Percentiles rank a stretch among this genome's conserved stretches.
phyloP scores from a whole-genome alignment of 192 early-diverging fungal species.

The Backusella psychrophila region DNA sequence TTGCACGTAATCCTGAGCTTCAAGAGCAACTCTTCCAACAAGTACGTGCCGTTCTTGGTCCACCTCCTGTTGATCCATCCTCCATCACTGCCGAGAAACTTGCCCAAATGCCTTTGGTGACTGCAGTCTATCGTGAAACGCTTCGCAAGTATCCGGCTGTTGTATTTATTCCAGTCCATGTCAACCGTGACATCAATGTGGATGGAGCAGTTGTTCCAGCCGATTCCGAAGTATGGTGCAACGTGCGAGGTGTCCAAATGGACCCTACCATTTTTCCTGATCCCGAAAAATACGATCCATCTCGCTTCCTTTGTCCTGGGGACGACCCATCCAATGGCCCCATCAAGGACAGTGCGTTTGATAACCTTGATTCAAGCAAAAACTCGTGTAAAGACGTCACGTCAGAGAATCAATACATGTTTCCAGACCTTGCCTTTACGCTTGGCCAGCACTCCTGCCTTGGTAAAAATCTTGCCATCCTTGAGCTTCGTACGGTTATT shows the following conservation, averaged over 20 bases:
- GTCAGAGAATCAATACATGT: slow-evolving; percentile 16
- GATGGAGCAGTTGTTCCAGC: slow-evolving; percentile 27
- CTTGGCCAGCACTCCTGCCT: slow-evolving; percentile 33
- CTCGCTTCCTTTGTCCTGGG: slow-evolving; percentile 23
- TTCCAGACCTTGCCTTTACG: slow-evolving; percentile 37
- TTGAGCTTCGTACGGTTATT: slow-evolving; percentile 33
- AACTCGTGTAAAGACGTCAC: background rate
- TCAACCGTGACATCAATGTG: slow-evolving; percentile 17
- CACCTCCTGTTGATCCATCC: slow-evolving; percentile 16
- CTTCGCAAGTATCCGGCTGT: slow-evolving; percentile 38
- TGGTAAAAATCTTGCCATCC: slow-evolving; percentile 30
- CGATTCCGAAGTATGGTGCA: slow-evolving; percentile 31
- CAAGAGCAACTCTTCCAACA: slow-evolving; percentile 45
- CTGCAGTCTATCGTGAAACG: slow-evolving; percentile 35
- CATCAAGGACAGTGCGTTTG: background rate
- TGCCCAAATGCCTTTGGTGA: slow-evolving; percentile 23
- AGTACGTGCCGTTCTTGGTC: slow-evolving; percentile 29
- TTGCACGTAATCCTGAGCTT: slow-evolving; percentile 41
- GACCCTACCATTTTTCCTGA: slow-evolving; percentile 30
- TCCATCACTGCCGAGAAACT: slow-evolving; percentile 28
- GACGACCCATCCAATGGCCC: background rate
- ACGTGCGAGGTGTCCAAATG: slow-evolving; percentile 37
- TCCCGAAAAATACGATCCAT: slow-evolving; percentile 30
- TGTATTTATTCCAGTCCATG: slow-evolving; percentile 31
- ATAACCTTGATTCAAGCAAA: background rate